Conservation (phyloP, 306 rosid species). For the Quercus bicolor region DNA sequence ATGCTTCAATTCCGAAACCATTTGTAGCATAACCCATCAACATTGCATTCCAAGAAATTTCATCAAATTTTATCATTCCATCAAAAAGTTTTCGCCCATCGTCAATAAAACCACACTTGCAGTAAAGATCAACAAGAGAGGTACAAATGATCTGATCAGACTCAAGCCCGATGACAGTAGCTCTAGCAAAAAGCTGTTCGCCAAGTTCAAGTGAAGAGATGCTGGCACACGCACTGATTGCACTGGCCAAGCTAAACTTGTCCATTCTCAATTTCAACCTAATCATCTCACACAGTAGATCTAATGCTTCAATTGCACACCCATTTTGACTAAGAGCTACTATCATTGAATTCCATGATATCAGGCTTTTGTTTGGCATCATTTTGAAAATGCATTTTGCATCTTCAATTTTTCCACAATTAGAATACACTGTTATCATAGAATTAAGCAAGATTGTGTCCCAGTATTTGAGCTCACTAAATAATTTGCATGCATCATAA, state of each 20-base stretch:
- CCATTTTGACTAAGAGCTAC: slow-evolving; percentile 69
- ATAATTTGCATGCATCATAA: slow-evolving; percentile 65
- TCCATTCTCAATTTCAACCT: slow-evolving; percentile 51
- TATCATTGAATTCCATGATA: slow-evolving; percentile 83
- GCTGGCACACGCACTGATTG: slow-evolving; percentile 64
- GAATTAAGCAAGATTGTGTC: slow-evolving; percentile 67
- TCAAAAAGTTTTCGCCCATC: slow-evolving; percentile 51
- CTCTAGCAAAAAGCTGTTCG: slow-evolving; percentile 64
- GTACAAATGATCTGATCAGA: slow-evolving; percentile 46
- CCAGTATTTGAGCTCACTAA: slow-evolving; percentile 51
- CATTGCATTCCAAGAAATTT: slow-evolving; percentile 78
- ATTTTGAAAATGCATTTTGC: slow-evolving; percentile 52
- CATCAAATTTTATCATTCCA: slow-evolving; percentile 51
- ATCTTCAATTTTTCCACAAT: slow-evolving; percentile 68
- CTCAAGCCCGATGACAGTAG: slow-evolving; percentile 55
- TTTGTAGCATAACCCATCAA: slow-evolving; percentile 80
- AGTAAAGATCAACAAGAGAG: slow-evolving; percentile 70
- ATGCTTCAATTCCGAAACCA: slow-evolving; percentile 69
- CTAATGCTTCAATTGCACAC: slow-evolving; percentile 54
- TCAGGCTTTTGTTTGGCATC: slow-evolving; percentile 54
- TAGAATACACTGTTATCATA: slow-evolving; percentile 68
- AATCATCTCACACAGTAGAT: slow-evolving; percentile 57
- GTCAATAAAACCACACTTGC: slow-evolving; percentile 73
- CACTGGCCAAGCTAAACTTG: slow-evolving; percentile 66
- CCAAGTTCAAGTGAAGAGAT: slow-evolving; percentile 65